Percentiles rank a stretch among this genome's conserved stretches.
phyloP scores from a whole-genome alignment of 768 basidiomycete genomes.

The Sistotremastrum suecicum region DNA sequence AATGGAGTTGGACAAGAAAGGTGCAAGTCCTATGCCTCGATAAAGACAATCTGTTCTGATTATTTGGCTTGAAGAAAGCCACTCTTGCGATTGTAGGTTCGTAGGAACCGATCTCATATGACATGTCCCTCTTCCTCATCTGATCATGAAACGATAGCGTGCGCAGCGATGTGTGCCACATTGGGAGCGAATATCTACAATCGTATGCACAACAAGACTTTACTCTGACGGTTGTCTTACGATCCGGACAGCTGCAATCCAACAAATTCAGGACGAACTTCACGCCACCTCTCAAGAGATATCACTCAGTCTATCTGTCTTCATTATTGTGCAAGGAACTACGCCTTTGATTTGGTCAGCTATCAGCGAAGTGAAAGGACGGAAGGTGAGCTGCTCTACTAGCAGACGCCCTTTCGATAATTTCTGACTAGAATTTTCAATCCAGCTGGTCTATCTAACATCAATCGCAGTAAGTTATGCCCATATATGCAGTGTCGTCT shows the following conservation, averaged over 20 bases:
- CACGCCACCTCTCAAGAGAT: constrained; percentile 47
- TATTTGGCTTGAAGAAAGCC: constrained; percentile 2
- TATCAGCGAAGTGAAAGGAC: constrained; percentile 60
- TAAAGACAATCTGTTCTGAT: neutral
- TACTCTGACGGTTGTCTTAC: neutral
- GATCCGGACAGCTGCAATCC: constrained; percentile 39
- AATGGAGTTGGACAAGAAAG: constrained; percentile 44
- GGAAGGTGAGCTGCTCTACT: constrained; percentile 34
- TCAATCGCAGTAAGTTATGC: constrained; percentile 8
- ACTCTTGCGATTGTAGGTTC: constrained; percentile 1
- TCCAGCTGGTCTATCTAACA: constrained; percentile 14
- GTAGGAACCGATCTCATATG: too few relatives aligned
- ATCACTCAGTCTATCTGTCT: constrained; percentile 54
- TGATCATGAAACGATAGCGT: constrained; percentile 37
- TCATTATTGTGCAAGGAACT: constrained; percentile 57
- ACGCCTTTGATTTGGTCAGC: constrained; percentile 57
- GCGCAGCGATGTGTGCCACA: constrained; percentile 44
- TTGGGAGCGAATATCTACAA: constrained; percentile 49
- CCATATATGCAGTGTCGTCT: constrained; percentile 23
- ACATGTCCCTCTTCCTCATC: too few relatives aligned
- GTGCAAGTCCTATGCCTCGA: constrained; percentile 16
- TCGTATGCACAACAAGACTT: constrained; percentile 24
- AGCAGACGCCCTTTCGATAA: neutral
- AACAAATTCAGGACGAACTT: constrained; percentile 42
- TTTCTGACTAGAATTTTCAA: neutral